Evolutionary conservation across 805 yeast species (phyloP).

Genomic region (Ogataea nakhonphanomensis): DNA sequence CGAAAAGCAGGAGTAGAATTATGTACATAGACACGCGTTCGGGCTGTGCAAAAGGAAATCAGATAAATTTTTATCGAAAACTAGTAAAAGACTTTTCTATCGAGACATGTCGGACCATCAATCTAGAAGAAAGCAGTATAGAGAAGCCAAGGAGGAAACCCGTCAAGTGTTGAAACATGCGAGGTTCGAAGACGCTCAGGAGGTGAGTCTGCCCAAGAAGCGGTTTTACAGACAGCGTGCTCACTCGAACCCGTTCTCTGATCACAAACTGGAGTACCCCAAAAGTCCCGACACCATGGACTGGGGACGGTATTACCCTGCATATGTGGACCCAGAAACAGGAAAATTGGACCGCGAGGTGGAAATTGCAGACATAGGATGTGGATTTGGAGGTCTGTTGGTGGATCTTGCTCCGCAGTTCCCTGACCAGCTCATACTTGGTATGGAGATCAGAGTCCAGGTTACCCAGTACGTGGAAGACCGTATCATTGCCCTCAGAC

Average conservation of each 20-base stretch:
- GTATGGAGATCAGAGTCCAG: slow-evolving; percentile 97
- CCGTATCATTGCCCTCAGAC: slow-evolving; percentile 83
- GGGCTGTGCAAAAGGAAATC: slow-evolving; percentile 11
- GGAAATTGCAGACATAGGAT: slow-evolving; percentile 93
- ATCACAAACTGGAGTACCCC: slow-evolving; percentile 90
- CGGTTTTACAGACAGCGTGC: slow-evolving; percentile 94
- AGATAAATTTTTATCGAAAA: slow-evolving; percentile 7
- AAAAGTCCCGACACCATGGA: slow-evolving; percentile 77
- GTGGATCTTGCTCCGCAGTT: slow-evolving; percentile 75
- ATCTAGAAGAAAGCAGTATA: slow-evolving; percentile 46
- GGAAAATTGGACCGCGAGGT: slow-evolving; percentile 51
- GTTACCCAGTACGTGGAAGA: slow-evolving; percentile 97
- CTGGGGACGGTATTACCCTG: slow-evolving; percentile 78
- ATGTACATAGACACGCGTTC: slow-evolving; percentile 7
- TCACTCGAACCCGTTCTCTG: slow-evolving; percentile 96
- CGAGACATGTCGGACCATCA: slow-evolving; percentile 5
- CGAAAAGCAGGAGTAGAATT: slow-evolving; percentile 4
- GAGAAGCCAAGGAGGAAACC: slow-evolving; percentile 44
- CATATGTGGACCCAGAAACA: slow-evolving; percentile 39
- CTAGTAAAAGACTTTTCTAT: not conserved
- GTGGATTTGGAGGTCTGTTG: slow-evolving; percentile 94
- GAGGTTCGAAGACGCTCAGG: slow-evolving; percentile 35
- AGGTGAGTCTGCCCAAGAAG: slow-evolving; percentile 61
- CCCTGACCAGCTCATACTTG: slow-evolving; percentile 72
- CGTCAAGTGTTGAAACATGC: slow-evolving; percentile 45